A percentile compares a stretch with the other conserved stretches of the same genome.
phyloP scores from a whole-genome alignment of 2,329 filamentous ascomycete species.

The Monosporascus ibericus region DNA sequence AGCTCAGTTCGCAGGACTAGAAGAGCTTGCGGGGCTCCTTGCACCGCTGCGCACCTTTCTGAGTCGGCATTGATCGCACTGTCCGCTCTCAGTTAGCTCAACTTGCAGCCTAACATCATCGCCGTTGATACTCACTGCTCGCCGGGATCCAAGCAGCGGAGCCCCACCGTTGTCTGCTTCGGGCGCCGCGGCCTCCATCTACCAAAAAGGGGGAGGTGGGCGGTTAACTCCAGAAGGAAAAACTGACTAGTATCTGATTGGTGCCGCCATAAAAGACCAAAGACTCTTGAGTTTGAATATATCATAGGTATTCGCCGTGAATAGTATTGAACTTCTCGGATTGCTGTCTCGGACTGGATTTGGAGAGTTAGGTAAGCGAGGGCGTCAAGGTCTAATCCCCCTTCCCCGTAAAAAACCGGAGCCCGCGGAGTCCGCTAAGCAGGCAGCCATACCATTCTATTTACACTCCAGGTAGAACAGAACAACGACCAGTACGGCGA shows the following conservation, averaged over 20 bases:
- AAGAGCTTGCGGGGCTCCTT: no score
- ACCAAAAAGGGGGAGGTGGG: neutral
- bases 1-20: no score
- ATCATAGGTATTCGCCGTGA: no score
- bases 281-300: no score
- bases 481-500: no score
- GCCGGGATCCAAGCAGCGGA: neutral
- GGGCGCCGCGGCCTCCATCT: neutral
- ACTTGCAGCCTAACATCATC: no score
- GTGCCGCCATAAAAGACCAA: no score
- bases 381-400: no score
- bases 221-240: neutral
- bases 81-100: neutral
- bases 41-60: conserved; percentile 16
- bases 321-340: no score
- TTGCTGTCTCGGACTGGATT: no score
- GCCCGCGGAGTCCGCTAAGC: neutral
- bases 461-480: no score
- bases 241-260: neutral
- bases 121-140: neutral
- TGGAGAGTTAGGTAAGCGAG: no score
- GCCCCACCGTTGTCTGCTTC: neutral
- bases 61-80: conserved; percentile 24
- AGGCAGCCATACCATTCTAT: neutral
- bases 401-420: neutral